These are phyloP conservation scores for Calonectria hawksworthii DNA, from an alignment of 2,329 filamentous ascomycete genomes.

Conservation along the genomic window DNA sequence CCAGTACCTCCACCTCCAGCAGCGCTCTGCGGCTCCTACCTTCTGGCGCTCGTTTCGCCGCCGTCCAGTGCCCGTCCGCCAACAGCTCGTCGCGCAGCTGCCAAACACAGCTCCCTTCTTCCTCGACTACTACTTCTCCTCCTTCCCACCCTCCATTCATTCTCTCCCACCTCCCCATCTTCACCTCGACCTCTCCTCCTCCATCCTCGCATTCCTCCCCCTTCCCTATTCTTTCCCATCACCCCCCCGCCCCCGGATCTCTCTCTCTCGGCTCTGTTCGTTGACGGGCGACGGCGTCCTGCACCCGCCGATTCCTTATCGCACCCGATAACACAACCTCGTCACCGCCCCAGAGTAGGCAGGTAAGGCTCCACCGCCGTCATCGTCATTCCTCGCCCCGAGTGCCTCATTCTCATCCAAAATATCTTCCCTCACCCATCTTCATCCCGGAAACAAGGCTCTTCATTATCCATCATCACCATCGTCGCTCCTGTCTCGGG, in stretches of 20 bases:
- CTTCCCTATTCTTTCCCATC: conserved; percentile 16
- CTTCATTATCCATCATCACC: conserved; percentile 22
- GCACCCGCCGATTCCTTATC: conserved; percentile 46
- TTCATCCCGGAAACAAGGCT: conserved; percentile 17
- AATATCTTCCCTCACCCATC: conserved; percentile 8
- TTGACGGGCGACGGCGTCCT: conserved; percentile 41
- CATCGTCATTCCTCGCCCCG: conserved; percentile 37
- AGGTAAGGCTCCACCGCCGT: conserved; percentile 43
- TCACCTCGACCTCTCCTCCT: conserved; percentile 25
- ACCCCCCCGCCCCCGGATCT: not conserved
- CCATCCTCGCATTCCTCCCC: conserved; percentile 33
- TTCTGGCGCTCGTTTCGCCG: conserved; percentile 14
- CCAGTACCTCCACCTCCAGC: not conserved
- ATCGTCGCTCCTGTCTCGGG: conserved; percentile 14
- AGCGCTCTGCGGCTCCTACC: not conserved
- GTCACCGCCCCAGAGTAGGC: conserved; percentile 44
- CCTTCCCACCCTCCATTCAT: conserved; percentile 26
- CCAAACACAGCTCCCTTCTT: conserved; percentile 25
- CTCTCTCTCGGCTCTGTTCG: conserved; percentile 10
- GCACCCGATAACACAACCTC: conserved; percentile 43
- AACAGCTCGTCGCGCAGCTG: conserved; percentile 15
- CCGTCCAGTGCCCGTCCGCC: conserved; percentile 6
- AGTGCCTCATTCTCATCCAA: conserved; percentile 32
- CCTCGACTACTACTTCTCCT: conserved; percentile 39
- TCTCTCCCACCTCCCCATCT: conserved; percentile 32